A percentile compares a stretch with the other conserved stretches of the same genome.
Conservation (phyloP, 2,329 filamentous ascomycete species). For the Cladophialophora exuberans region DNA sequence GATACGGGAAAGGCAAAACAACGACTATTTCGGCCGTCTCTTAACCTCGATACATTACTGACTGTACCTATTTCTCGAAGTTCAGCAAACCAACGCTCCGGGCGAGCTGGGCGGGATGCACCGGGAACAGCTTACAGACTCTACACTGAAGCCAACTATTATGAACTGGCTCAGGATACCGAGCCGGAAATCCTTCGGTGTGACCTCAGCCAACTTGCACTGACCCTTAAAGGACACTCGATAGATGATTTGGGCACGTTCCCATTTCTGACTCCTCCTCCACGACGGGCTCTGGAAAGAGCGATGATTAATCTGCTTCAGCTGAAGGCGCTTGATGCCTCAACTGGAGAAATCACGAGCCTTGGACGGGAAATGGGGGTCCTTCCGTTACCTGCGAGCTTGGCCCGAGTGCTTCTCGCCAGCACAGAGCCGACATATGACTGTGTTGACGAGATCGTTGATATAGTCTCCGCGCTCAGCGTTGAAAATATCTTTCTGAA, state of each 20-base stretch:
- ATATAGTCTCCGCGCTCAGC: slow-evolving; percentile 72
- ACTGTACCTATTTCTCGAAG: slow-evolving; percentile 91
- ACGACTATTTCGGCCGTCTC: slow-evolving; percentile 81
- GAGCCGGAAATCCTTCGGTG: slow-evolving; percentile 88
- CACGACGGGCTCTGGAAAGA: slow-evolving; percentile 76
- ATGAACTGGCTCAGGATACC: slow-evolving; percentile 70
- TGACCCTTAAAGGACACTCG: slow-evolving; percentile 92
- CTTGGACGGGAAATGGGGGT: slow-evolving; percentile 77
- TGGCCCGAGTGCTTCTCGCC: slow-evolving; percentile 81
- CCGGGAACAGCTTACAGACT: slow-evolving; percentile 87
- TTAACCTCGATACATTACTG: slow-evolving; percentile 88
- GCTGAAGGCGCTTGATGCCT: slow-evolving; percentile 70
- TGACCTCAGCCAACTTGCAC: slow-evolving; percentile 80
- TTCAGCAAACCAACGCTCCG: slow-evolving; percentile 86
- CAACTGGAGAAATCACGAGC: slow-evolving; percentile 72
- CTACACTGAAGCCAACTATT: slow-evolving; percentile 80
- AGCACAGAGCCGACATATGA: slow-evolving; percentile 71
- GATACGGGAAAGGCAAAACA: slow-evolving; percentile 94
- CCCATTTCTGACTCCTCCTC: slow-evolving; percentile 81
- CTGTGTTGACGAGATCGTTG: slow-evolving; percentile 80
- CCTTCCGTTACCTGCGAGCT: slow-evolving; percentile 78
- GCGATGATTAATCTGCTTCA: slow-evolving; percentile 79
- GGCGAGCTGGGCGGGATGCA: slow-evolving; percentile 89
- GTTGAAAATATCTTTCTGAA: slow-evolving; percentile 67
- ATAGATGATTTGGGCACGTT: slow-evolving; percentile 81